Evolutionary conservation across 352 stramenopile species (phyloP), one percentile per base, ranked within the genome.

Genomic region (Phytopythium mirpurense): DNA sequence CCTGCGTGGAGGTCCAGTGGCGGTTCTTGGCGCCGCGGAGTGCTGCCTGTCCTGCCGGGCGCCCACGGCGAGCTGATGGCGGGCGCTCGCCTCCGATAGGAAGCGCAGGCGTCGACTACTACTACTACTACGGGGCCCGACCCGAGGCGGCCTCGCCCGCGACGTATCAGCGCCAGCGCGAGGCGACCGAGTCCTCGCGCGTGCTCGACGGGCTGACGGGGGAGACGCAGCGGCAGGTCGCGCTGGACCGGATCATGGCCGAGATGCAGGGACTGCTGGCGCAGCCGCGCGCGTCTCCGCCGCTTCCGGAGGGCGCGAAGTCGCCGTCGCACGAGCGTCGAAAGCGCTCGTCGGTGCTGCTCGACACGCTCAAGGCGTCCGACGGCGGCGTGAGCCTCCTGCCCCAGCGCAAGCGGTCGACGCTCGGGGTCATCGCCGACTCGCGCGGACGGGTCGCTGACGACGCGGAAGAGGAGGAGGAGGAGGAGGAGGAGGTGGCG

Each of bases 231-330:
- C 72, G 78, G 3, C 67, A 86, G 62, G 73, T 64, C 1, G 71
- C 86, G 66, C 60, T 88, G 5, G 67, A 78, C 51, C 66, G 75
- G 1, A 76, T 86, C 56, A 70, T 88, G 62, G 68, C 65, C n/a
- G 78, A 86, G 24, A 88, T 88, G 44, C 29, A 38, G 18, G 44
- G 38, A 18, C 32, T 51, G 74, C 63, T 86, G 18, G 70, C 68
- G 35, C 65, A 86, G 26, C 61, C 67, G 5, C 47, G 78, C 15
- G 57, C 60, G 16, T 50, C 9, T 1, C 18, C 29, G 3, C 2
- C 10, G 7, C 0, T 5, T 27, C 4, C 1, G 4, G 27, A 40
- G 3, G 27, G 15, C 19, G 10, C 29, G 15, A 16, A 4, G 7
- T 27, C n/a, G 2, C 44, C 18, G 18, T 3, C 18, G 19, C 18